phyloP scores from a whole-genome alignment of 108 stramenopile genomes.

The Nitzschia sp. region DNA sequence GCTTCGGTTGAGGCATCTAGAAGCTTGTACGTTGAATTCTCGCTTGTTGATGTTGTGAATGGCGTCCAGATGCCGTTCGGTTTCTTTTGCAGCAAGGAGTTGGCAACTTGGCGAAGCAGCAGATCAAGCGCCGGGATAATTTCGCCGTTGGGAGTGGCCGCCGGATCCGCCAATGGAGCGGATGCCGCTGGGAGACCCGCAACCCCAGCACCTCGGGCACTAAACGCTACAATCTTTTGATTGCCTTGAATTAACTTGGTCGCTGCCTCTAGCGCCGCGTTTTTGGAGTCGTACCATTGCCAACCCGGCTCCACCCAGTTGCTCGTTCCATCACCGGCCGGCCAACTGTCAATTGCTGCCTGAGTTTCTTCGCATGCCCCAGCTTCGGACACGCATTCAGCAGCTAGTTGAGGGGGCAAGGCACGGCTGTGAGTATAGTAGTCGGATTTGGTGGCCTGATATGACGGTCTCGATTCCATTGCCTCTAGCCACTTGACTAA shows the following conservation, averaged over 20 bases:
- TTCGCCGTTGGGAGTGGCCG: slow-evolving; percentile 51
- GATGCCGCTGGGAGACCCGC: slow-evolving; percentile 56
- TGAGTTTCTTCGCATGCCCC: slow-evolving; percentile 40
- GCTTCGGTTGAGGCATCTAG: background rate
- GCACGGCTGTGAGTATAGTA: slow-evolving; percentile 82
- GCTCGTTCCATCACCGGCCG: slow-evolving; percentile 39
- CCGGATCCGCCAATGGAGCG: slow-evolving; percentile 74
- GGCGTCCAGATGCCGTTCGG: background rate
- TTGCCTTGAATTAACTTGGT: slow-evolving; percentile 37
- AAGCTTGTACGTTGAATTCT: background rate
- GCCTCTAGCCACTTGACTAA: slow-evolving; percentile 53
- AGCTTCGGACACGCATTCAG: slow-evolving; percentile 46
- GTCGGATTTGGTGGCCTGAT: slow-evolving; percentile 72
- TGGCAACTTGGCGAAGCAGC: slow-evolving; percentile 55
- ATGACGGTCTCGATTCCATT: slow-evolving; percentile 65
- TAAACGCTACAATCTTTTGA: slow-evolving; percentile 53
- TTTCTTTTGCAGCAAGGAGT: slow-evolving; percentile 22
- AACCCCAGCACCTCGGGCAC: slow-evolving; percentile 49
- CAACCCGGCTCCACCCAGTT: slow-evolving; percentile 43
- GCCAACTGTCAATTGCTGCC: slow-evolving; percentile 12
- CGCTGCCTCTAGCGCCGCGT: slow-evolving; percentile 60
- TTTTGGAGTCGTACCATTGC: slow-evolving; percentile 30
- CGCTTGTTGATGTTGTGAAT: background rate
- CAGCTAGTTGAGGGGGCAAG: slow-evolving; percentile 80
- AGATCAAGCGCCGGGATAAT: slow-evolving; percentile 54